Conservation (phyloP, 148 eudicot species). For the Pouteria glomerata region DNA sequence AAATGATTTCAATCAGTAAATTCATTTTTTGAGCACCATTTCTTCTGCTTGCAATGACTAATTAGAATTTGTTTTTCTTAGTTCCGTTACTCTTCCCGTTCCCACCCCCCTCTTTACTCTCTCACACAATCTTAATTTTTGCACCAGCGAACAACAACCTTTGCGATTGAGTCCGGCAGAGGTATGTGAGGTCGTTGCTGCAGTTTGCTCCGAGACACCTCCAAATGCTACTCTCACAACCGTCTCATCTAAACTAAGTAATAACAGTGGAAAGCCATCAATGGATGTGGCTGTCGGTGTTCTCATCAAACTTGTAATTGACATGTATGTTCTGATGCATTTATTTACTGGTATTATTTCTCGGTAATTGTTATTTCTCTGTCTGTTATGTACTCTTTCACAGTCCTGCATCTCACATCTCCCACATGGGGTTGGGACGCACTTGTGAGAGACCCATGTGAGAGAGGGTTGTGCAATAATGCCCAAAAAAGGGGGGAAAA, state of each 20-base stretch:
- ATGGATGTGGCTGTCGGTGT: conserved; percentile 97
- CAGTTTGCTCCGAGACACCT: conserved; percentile 84
- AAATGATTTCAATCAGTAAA: background rate
- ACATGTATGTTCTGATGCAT: conserved; percentile 65
- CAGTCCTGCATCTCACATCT: no score
- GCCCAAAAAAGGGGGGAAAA: no score
- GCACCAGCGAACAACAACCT: conserved; percentile 90
- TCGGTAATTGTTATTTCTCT: no score
- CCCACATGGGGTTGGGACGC: no score
- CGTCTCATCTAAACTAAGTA: conserved; percentile 66
- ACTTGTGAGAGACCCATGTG: no score
- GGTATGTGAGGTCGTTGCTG: conserved; percentile 90
- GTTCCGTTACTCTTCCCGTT: background rate
- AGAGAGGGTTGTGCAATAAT: no score
- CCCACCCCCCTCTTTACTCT: background rate
- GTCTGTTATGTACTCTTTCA: no score
- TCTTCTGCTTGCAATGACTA: background rate
- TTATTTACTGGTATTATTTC: background rate
- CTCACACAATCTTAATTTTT: conserved; percentile 14
- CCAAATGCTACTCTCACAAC: conserved; percentile 54
- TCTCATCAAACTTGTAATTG: conserved; percentile 95
- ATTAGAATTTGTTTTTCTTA: background rate
- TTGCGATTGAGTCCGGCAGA: conserved; percentile 77
- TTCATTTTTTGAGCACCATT: background rate
- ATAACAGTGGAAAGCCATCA: conserved; percentile 70